These are phyloP conservation scores for Mucor irregularis DNA, from an alignment of 371 early-diverging fungal species.

Conservation along the genomic window DNA sequence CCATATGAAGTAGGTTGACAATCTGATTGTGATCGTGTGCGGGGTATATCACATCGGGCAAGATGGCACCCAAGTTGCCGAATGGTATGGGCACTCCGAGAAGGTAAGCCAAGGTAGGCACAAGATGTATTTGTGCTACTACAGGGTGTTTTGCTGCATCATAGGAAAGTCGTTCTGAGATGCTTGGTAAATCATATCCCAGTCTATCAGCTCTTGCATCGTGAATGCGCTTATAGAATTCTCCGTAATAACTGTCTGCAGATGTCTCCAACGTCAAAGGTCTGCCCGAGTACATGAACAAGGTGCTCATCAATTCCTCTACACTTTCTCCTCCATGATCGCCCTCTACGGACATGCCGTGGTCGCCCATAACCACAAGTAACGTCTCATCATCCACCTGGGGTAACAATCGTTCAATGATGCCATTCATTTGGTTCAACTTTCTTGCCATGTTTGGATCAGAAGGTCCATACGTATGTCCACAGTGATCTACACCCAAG, in stretches of 20 bases:
- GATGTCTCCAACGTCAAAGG: constrained; percentile 23
- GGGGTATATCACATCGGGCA: constrained; percentile 66
- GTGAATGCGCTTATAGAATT: constrained; percentile 27
- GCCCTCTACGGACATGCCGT: constrained; percentile 98
- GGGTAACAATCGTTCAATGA: constrained; percentile 67
- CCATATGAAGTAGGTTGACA: constrained; percentile 49
- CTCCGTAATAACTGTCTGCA: constrained; percentile 10
- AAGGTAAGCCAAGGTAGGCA: constrained; percentile 75
- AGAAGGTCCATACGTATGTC: constrained; percentile 90
- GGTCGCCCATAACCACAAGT: constrained; percentile 96
- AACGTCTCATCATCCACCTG: constrained; percentile 85
- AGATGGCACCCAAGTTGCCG: constrained; percentile 81
- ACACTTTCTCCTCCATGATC: constrained; percentile 98
- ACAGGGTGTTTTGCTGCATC: constrained; percentile 37
- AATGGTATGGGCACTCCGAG: constrained; percentile 81
- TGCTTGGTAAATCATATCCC: constrained; percentile 25
- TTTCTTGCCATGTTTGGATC: constrained; percentile 86
- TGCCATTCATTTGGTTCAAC: constrained; percentile 80
- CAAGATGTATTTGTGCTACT: constrained; percentile 84
- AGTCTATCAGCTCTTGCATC: constrained; percentile 18
- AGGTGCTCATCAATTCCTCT: constrained; percentile 83
- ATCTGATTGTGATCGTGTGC: constrained; percentile 21
- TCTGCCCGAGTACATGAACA: constrained; percentile 76
- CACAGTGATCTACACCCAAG: constrained; percentile 96
- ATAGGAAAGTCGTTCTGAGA: constrained; percentile 23